A percentile compares a stretch with the other conserved stretches of the same genome.
These are phyloP conservation scores for Pistacia vera DNA, from an alignment of 345 rosid species.

Conservation along the genomic window DNA sequence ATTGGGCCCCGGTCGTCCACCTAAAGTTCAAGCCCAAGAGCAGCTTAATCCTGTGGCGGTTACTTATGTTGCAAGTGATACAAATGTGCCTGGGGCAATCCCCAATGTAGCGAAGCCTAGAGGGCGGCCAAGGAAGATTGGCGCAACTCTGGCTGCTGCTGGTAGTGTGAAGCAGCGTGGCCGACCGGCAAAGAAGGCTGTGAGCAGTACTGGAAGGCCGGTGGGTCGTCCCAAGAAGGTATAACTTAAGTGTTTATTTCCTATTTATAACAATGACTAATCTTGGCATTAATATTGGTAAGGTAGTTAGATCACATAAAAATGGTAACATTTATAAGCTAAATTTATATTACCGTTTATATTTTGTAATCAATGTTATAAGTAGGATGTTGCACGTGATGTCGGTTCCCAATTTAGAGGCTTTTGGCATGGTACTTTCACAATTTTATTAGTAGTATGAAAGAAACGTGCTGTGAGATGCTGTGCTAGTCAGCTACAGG, in stretches of 20 bases:
- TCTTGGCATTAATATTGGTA: too few relatives aligned
- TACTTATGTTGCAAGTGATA: slow-evolving; percentile 1
- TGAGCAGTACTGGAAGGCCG: slow-evolving; percentile 42
- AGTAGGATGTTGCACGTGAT: too few relatives aligned
- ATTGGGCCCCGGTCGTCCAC: slow-evolving; percentile 32
- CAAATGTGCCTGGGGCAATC: not conserved
- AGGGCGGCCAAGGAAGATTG: slow-evolving; percentile 61
- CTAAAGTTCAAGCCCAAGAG: slow-evolving; percentile 19
- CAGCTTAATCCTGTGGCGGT: slow-evolving; percentile 5
- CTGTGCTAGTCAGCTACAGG: too few relatives aligned
- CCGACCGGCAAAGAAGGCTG: slow-evolving; percentile 47
- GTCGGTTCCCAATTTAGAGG: too few relatives aligned
- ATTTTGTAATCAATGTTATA: too few relatives aligned
- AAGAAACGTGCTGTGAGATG: too few relatives aligned
- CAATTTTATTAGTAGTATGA: too few relatives aligned
- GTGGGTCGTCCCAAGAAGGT: slow-evolving; percentile 81
- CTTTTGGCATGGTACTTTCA: too few relatives aligned
- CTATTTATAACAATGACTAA: too few relatives aligned
- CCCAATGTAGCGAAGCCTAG: slow-evolving; percentile 32
- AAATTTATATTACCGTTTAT: too few relatives aligned
- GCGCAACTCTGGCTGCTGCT: slow-evolving; percentile 1
- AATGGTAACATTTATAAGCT: too few relatives aligned
- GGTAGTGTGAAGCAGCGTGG: slow-evolving; percentile 41
- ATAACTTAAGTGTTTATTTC: not conserved
- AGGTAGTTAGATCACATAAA: too few relatives aligned